These are phyloP conservation scores for Penicillium canescens DNA, from an alignment of 495 filamentous ascomycete species.

Conservation along the genomic window DNA sequence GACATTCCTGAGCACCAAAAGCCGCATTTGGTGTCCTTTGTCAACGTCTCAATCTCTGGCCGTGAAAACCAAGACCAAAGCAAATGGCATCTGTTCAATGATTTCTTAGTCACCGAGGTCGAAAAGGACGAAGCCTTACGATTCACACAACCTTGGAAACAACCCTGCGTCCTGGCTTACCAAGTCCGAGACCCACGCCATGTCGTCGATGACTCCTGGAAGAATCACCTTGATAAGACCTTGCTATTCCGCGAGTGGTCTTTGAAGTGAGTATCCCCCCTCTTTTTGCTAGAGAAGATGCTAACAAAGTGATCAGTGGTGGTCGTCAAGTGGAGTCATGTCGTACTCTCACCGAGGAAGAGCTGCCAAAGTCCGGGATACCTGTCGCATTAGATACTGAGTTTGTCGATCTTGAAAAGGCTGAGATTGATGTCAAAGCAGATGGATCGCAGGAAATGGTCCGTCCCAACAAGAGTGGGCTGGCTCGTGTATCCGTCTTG, in stretches of 20 bases:
- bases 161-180: conserved; percentile 81
- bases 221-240: conserved; percentile 74
- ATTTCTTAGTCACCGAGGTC: conserved; percentile 87
- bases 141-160: conserved; percentile 89
- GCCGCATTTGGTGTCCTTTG: conserved; percentile 85
- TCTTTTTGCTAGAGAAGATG: not conserved
- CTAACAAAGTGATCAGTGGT: conserved; percentile 24
- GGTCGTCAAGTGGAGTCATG: conserved; percentile 43
- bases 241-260: conserved; percentile 76
- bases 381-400: conserved; percentile 92
- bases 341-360: conserved; percentile 61
- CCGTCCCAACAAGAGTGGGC: conserved; percentile 76
- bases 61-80: conserved; percentile 52
- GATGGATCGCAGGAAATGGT: conserved; percentile 86
- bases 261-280: conserved; percentile 51
- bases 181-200: conserved; percentile 77
- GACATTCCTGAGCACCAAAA: conserved; percentile 80
- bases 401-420: conserved; percentile 86
- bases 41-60: conserved; percentile 79
- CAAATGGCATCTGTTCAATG: conserved; percentile 95
- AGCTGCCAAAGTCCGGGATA: conserved; percentile 67
- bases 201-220: conserved; percentile 81
- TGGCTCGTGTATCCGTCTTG: conserved; percentile 87
- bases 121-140: conserved; percentile 77
- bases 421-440: conserved; percentile 90